Evolutionary conservation across 192 early-diverging fungal genomes (phyloP).

Genomic region (Entrophospora sp.): DNA sequence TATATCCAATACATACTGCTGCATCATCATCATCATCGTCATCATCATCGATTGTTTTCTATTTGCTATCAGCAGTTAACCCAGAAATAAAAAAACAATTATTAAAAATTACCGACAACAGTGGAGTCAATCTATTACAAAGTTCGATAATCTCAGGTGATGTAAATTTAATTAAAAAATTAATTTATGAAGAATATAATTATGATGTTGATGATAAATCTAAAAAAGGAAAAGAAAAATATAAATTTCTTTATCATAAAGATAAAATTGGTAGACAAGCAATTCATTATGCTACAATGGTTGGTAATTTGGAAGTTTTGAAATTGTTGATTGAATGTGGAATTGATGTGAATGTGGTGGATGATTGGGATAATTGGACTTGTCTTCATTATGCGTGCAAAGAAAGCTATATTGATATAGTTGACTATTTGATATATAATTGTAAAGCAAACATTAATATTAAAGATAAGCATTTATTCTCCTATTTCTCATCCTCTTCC

Average conservation of each 20-base stretch:
- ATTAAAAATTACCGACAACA: slow-evolving; percentile 26
- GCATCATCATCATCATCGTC: slow-evolving; percentile 17
- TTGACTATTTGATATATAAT: slow-evolving; percentile 13
- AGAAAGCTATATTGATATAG: slow-evolving; percentile 19
- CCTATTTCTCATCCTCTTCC: too few species aligned
- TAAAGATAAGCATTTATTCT: slow-evolving; percentile 21
- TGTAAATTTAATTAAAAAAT: slow-evolving; percentile 9
- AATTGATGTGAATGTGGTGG: slow-evolving; percentile 20
- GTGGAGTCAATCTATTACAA: slow-evolving; percentile 27
- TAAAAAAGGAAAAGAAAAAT: too few species aligned
- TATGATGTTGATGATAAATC: slow-evolving; percentile 22
- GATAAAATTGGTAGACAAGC: slow-evolving; percentile 27
- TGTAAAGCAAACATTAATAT: not conserved
- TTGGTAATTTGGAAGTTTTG: slow-evolving; percentile 19
- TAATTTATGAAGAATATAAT: slow-evolving; percentile 18
- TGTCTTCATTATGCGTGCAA: slow-evolving; percentile 29
- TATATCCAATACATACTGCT: slow-evolving; percentile 32
- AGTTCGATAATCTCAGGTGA: slow-evolving; percentile 28
- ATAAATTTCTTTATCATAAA: too few species aligned
- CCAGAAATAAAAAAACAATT: not conserved
- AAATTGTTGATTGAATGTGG: not conserved
- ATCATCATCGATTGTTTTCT: slow-evolving; percentile 9
- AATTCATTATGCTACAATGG: slow-evolving; percentile 31
- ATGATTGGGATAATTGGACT: slow-evolving; percentile 34
- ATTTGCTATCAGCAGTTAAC: slow-evolving; percentile 8